Evolutionary conservation across 1,284 basidiomycete genomes (phyloP).

Genomic region (Coriolopsis trogii): DNA sequence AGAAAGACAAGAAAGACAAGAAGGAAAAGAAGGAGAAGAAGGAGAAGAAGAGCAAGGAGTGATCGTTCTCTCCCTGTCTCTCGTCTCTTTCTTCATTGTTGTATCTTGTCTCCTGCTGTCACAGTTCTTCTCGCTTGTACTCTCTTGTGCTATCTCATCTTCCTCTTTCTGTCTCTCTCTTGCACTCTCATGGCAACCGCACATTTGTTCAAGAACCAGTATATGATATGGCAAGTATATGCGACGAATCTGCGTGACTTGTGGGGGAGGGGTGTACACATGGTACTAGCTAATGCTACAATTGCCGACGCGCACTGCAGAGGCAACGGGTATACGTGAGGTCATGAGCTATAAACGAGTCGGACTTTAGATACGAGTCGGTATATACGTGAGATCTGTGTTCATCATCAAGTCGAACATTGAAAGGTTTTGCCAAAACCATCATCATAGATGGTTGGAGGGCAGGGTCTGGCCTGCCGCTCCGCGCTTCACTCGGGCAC

Average conservation of each 20-base stretch:
- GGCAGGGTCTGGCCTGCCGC: too few species aligned
- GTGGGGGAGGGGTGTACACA: too few species aligned
- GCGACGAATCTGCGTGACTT: background rate
- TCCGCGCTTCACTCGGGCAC: constrained; percentile 5
- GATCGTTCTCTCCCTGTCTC: constrained; percentile 14
- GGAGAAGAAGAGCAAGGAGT: constrained; percentile 50
- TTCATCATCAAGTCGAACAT: too few species aligned
- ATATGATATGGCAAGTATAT: background rate
- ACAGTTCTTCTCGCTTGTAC: constrained; percentile 16
- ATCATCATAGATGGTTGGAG: too few species aligned
- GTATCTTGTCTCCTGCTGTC: constrained; percentile 4
- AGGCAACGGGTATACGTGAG: background rate
- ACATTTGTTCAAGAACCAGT: constrained; percentile 1
- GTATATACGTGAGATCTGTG: too few species aligned
- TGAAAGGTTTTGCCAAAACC: too few species aligned
- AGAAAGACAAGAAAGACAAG: constrained; percentile 31
- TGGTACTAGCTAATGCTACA: background rate
- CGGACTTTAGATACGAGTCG: too few species aligned
- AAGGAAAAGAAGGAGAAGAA: constrained; percentile 42
- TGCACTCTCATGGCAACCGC: background rate
- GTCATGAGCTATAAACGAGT: background rate
- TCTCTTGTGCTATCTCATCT: constrained; percentile 23
- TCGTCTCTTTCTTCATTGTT: constrained; percentile 5
- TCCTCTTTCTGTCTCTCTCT: constrained; percentile 2
- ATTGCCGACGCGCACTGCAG: background rate